Conservation (phyloP, 148 eudicot genomes). For the Bassia scoparia region DNA sequence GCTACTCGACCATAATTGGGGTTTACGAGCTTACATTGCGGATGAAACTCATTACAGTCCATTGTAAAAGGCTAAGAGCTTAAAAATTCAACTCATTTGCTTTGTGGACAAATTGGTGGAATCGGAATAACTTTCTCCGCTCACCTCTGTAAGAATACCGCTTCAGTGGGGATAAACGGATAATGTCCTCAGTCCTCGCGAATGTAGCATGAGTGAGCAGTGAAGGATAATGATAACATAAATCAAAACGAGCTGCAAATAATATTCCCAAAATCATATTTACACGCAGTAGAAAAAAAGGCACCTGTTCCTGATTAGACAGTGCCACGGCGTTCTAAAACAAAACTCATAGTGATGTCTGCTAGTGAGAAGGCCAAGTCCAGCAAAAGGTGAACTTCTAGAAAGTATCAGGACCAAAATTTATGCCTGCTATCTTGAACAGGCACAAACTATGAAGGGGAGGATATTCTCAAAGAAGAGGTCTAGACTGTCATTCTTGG, state of each 20-base stretch:
- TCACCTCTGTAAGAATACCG: too few species aligned
- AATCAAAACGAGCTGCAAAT: background rate
- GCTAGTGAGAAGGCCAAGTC: background rate
- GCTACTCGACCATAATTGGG: too few species aligned
- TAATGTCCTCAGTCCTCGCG: too few species aligned
- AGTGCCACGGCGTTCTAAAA: background rate
- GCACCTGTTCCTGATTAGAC: background rate
- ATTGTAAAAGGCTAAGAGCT: too few species aligned
- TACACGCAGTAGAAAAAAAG: background rate
- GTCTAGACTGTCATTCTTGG: constrained; percentile 52
- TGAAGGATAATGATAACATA: background rate
- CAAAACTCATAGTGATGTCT: too few species aligned
- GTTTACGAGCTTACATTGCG: too few species aligned
- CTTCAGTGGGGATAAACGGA: too few species aligned
- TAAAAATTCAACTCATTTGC: too few species aligned
- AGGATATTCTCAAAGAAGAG: constrained; percentile 57
- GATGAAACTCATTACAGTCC: too few species aligned
- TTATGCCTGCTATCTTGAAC: background rate
- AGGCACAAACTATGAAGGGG: constrained; percentile 16
- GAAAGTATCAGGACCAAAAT: background rate
- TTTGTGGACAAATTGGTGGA: too few species aligned
- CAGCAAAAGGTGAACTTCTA: background rate
- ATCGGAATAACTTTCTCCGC: too few species aligned
- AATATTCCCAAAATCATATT: background rate
- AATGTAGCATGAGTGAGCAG: too few species aligned